Conservation (phyloP, 2,329 filamentous ascomycete genomes). For the Calonectria hawksworthii region DNA sequence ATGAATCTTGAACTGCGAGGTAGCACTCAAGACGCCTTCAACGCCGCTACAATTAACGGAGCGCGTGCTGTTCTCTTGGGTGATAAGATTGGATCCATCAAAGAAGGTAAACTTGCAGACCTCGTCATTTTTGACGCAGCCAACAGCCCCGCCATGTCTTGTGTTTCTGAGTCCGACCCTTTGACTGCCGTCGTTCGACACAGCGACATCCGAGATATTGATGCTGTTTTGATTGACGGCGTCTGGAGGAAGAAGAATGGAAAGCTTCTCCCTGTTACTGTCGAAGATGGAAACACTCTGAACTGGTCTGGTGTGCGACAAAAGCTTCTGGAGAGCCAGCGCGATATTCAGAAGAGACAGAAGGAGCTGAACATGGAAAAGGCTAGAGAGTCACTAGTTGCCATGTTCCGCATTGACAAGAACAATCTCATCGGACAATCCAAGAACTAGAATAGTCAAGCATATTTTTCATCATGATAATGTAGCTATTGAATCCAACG, state of each 20-base stretch:
- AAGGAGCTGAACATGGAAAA: slow-evolving; percentile 20
- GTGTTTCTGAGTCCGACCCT: slow-evolving; percentile 22
- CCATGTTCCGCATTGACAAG: slow-evolving; percentile 26
- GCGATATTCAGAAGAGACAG: slow-evolving; percentile 18
- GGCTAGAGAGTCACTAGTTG: slow-evolving; percentile 18
- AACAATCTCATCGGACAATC: slow-evolving; percentile 1
- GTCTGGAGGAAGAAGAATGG: slow-evolving; percentile 26
- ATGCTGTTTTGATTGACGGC: slow-evolving; percentile 23
- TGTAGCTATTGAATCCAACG: background rate
- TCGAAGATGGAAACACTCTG: slow-evolving; percentile 12
- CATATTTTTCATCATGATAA: background rate
- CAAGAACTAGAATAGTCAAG: background rate
- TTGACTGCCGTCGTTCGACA: slow-evolving; percentile 19
- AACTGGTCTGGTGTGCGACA: slow-evolving; percentile 17
- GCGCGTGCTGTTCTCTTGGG: slow-evolving; percentile 25
- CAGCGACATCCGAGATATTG: slow-evolving; percentile 20
- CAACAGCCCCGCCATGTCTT: slow-evolving; percentile 13
- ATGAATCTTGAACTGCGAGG: slow-evolving; percentile 20
- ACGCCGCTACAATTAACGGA: slow-evolving; percentile 24
- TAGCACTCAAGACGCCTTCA: slow-evolving; percentile 22
- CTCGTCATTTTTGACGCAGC: slow-evolving; percentile 23
- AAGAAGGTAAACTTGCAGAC: slow-evolving; percentile 20
- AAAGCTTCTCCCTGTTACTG: slow-evolving; percentile 15
- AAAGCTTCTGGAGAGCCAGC: slow-evolving; percentile 21
- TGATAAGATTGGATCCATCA: slow-evolving; percentile 22